phyloP scores from a whole-genome alignment of 805 yeast species.

The Saturnispora diversa region DNA sequence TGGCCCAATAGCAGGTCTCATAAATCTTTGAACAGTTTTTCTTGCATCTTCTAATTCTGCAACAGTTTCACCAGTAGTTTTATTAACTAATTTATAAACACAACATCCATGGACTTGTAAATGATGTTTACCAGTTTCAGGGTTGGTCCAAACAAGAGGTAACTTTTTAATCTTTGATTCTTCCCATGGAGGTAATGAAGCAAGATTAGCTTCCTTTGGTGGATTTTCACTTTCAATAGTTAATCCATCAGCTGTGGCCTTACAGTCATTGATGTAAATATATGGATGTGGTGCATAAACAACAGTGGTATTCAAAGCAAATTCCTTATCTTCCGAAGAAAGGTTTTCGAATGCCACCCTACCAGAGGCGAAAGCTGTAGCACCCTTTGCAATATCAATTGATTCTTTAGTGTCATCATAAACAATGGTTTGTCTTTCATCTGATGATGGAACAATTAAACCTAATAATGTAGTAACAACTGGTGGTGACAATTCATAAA shows the following conservation, averaged over 20 bases:
- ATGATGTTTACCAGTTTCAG: slow-evolving; percentile 74
- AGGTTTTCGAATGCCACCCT: slow-evolving; percentile 63
- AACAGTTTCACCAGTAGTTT: slow-evolving; percentile 48
- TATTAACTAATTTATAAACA: slow-evolving; percentile 52
- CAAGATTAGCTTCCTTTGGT: slow-evolving; percentile 58
- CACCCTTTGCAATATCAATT: slow-evolving; percentile 68
- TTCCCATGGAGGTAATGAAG: slow-evolving; percentile 78
- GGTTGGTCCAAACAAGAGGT: slow-evolving; percentile 91
- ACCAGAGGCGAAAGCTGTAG: slow-evolving; percentile 87
- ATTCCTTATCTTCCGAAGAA: slow-evolving; percentile 60
- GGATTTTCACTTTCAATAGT: slow-evolving; percentile 66
- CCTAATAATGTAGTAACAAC: slow-evolving; percentile 79
- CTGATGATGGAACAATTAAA: slow-evolving; percentile 64
- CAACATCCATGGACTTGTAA: slow-evolving; percentile 88
- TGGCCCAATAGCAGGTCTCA: slow-evolving; percentile 83
- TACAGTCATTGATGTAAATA: slow-evolving; percentile 71
- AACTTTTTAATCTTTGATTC: slow-evolving; percentile 63
- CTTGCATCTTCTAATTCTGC: slow-evolving; percentile 69
- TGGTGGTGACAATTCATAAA: slow-evolving; percentile 81
- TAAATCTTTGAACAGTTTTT: slow-evolving; percentile 56
- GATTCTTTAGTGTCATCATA: slow-evolving; percentile 63
- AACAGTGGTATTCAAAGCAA: slow-evolving; percentile 71
- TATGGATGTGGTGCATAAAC: slow-evolving; percentile 92
- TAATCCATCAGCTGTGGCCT: slow-evolving; percentile 78
- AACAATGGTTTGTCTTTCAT: slow-evolving; percentile 53